Evolutionary conservation across 2,329 filamentous ascomycete species (phyloP).

Genomic region (Alternaria postmessia): DNA sequence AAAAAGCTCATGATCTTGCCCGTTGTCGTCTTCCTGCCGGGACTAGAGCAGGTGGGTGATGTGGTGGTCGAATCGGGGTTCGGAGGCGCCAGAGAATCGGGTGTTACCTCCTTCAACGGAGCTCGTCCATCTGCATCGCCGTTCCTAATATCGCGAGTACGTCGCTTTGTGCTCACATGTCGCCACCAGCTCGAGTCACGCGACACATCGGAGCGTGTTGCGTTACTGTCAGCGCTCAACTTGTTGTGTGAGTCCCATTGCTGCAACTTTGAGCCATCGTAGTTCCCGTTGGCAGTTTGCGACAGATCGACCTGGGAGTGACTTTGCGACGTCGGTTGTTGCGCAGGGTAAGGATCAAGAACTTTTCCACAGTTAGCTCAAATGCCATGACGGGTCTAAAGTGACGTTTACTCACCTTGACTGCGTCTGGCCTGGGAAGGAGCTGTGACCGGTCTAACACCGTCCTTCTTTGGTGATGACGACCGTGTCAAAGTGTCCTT

Average conservation of each 20-base stretch:
- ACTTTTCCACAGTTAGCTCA: slow-evolving; percentile 26
- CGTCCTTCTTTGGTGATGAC: slow-evolving; percentile 36
- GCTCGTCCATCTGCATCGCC: slow-evolving; percentile 36
- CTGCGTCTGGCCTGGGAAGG: slow-evolving; percentile 45
- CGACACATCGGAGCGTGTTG: slow-evolving; percentile 39
- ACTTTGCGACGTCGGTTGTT: slow-evolving; percentile 41
- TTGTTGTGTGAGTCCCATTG: slow-evolving; percentile 44
- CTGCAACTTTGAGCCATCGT: slow-evolving; percentile 41
- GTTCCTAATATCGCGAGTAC: slow-evolving; percentile 39
- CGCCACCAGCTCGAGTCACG: slow-evolving; percentile 49
- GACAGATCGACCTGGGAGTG: slow-evolving; percentile 47
- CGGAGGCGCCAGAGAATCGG: slow-evolving; percentile 27
- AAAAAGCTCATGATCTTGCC: slow-evolving; percentile 49
- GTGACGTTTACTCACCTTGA: slow-evolving; percentile 42
- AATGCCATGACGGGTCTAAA: slow-evolving; percentile 21
- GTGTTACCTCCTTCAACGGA: slow-evolving; percentile 37
- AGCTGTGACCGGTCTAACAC: slow-evolving; percentile 45
- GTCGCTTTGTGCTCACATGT: slow-evolving; percentile 43
- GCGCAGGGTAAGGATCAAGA: slow-evolving; percentile 41
- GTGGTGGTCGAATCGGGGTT: slow-evolving; percentile 34
- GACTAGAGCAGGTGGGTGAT: slow-evolving; percentile 35
- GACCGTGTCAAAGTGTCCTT: slow-evolving; percentile 43
- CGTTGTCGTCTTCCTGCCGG: slow-evolving; percentile 37
- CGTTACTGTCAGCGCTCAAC: slow-evolving; percentile 40
- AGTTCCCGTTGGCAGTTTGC: slow-evolving; percentile 42